phyloP scores from a whole-genome alignment of 2,329 filamentous ascomycete species.

The Fusarium pseudonygamai region DNA sequence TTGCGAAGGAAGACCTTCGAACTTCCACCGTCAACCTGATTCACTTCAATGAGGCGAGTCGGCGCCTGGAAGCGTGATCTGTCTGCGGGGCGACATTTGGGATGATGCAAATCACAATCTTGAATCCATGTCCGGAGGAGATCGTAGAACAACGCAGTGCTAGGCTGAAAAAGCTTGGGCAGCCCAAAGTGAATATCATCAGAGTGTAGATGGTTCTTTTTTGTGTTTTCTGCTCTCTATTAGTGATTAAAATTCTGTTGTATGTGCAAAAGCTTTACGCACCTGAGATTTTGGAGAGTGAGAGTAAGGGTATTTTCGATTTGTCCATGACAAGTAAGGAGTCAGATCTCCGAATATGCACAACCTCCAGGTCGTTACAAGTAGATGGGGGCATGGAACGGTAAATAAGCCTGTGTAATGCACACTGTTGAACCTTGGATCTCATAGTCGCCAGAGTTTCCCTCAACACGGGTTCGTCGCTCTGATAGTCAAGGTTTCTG shows the following conservation, averaged over 20 bases:
- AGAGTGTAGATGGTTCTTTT: too few species aligned
- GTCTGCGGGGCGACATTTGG: neutral
- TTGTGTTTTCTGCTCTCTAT: neutral
- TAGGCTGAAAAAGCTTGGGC: neutral
- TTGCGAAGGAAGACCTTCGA: neutral
- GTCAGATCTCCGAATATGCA: neutral
- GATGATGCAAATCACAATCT: conserved; percentile 14
- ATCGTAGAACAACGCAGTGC: neutral
- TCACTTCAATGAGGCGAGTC: conserved; percentile 16
- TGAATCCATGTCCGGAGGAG: conserved; percentile 13
- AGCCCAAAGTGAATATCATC: conserved; percentile 11
- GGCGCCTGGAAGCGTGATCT: neutral
- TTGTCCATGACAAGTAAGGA: neutral
- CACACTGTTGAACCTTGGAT: neutral
- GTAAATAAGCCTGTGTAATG: neutral
- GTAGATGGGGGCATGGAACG: neutral
- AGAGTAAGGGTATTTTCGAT: neutral
- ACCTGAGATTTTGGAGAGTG: conserved; percentile 1
- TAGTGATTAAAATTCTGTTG: neutral
- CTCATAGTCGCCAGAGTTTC: neutral
- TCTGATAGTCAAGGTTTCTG: neutral
- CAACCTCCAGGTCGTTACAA: neutral
- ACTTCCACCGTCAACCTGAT: rapidly evolving
- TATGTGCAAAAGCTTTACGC: too few species aligned
- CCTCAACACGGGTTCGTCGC: neutral